Evolutionary conservation across 2,329 filamentous ascomycete species (phyloP).

Genomic region (Colletotrichum graminicola): DNA sequence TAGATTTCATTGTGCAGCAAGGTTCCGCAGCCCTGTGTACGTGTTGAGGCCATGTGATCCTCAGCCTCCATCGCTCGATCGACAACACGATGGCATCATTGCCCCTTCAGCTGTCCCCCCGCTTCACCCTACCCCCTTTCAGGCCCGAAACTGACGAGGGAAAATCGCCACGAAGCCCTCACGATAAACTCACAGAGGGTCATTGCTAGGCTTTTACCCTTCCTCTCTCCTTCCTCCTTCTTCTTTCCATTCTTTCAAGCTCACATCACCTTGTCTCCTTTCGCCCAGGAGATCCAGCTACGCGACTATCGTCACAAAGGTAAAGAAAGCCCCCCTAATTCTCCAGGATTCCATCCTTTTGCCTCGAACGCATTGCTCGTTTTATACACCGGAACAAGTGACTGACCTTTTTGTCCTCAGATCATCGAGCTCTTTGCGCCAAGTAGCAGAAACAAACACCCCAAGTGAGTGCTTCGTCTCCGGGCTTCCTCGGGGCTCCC

Average conservation of each 20-base stretch:
- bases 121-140: background rate
- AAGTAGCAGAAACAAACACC: background rate
- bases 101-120: background rate
- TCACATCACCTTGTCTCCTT: background rate
- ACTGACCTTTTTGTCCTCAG: background rate
- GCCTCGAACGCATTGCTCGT: no score
- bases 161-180: background rate
- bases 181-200: conserved; percentile 7
- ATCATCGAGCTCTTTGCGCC: background rate
- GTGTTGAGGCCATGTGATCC: background rate
- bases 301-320: background rate
- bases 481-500: no score
- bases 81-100: background rate
- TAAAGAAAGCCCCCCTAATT: background rate
- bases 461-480: background rate
- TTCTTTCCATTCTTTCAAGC: background rate
- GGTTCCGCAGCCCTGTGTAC: rapidly evolving
- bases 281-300: background rate
- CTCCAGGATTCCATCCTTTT: background rate
- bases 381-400: background rate
- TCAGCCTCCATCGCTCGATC: background rate
- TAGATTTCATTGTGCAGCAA: background rate
- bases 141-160: background rate
- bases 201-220: no score
- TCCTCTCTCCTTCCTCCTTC: background rate